Conservation (phyloP, 1,139 yeast genomes). For the Dujonia santamariae region DNA sequence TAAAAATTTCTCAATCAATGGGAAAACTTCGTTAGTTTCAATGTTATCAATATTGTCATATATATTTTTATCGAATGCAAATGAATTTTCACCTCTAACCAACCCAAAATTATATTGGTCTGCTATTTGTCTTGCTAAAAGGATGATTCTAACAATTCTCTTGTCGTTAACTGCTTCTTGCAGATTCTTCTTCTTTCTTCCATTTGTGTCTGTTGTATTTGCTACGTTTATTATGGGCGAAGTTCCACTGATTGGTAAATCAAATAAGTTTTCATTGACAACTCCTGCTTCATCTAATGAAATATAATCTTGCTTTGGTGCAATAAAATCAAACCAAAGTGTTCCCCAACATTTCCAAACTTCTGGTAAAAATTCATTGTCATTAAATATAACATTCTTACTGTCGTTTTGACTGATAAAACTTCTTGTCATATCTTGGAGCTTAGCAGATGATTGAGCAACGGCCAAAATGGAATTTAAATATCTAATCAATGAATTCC, state of each 20-base stretch:
- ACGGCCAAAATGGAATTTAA: conserved; percentile 50
- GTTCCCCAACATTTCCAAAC: conserved; percentile 88
- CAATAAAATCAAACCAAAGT: conserved; percentile 66
- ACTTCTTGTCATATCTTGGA: conserved; percentile 15
- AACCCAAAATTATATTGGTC: conserved; percentile 55
- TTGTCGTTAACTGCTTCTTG: conserved; percentile 39
- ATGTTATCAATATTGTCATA: conserved; percentile 25
- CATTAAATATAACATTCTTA: conserved; percentile 33
- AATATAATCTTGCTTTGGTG: conserved; percentile 48
- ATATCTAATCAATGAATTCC: conserved; percentile 62
- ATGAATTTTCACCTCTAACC: conserved; percentile 40
- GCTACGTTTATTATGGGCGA: conserved; percentile 25
- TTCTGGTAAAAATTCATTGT: conserved; percentile 64
- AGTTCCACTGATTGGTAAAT: conserved; percentile 66
- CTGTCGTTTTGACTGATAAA: background rate
- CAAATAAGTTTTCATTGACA: conserved; percentile 51
- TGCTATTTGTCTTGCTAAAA: conserved; percentile 49
- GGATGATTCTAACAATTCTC: conserved; percentile 48
- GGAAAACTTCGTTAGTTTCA: conserved; percentile 18
- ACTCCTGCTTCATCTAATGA: conserved; percentile 58
- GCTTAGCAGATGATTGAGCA: conserved; percentile 25
- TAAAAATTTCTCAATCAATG: conserved; percentile 34
- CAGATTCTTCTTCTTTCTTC: conserved; percentile 19
- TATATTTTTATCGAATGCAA: conserved; percentile 35
- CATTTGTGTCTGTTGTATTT: conserved; percentile 7